A percentile compares a stretch with the other conserved stretches of the same genome.
Evolutionary conservation across 441 rosid species (phyloP).

Genomic region (Pelargonium citronellum): DNA sequence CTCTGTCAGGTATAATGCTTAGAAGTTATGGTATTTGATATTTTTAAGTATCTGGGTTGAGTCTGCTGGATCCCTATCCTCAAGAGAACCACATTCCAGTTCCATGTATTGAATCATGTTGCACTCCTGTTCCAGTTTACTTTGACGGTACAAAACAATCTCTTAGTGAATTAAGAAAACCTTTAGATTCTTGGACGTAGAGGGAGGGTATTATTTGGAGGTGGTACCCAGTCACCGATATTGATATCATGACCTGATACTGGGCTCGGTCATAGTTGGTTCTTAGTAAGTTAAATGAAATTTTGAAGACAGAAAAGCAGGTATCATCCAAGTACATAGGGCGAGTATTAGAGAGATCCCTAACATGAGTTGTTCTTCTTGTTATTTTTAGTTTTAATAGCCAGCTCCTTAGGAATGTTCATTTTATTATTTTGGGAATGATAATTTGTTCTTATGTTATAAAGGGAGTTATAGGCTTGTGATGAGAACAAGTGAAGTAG

Average conservation of each 20-base stretch:
- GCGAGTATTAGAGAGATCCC: too few species aligned
- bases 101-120: too few species aligned
- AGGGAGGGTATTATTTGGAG: not conserved
- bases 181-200: not conserved
- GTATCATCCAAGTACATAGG: too few species aligned
- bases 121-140: too few species aligned
- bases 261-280: too few species aligned
- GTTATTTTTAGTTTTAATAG: too few species aligned
- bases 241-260: not conserved
- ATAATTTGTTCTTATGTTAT: not conserved
- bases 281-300: too few species aligned
- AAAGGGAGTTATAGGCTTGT: not conserved
- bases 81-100: not conserved
- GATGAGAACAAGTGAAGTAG: not conserved
- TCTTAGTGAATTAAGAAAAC: not conserved
- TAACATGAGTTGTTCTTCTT: too few species aligned
- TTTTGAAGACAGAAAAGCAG: too few species aligned
- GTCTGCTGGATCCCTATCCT: not conserved
- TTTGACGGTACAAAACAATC: too few species aligned
- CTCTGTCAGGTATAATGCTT: slow-evolving; percentile 1
- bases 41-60: not conserved
- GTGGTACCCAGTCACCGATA: not conserved
- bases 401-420: not conserved
- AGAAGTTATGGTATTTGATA: not conserved
- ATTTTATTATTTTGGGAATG: not conserved